A percentile compares a stretch with the other conserved stretches of the same genome.
phyloP scores from a whole-genome alignment of 768 basidiomycete species.

The Podaxis sp. region DNA sequence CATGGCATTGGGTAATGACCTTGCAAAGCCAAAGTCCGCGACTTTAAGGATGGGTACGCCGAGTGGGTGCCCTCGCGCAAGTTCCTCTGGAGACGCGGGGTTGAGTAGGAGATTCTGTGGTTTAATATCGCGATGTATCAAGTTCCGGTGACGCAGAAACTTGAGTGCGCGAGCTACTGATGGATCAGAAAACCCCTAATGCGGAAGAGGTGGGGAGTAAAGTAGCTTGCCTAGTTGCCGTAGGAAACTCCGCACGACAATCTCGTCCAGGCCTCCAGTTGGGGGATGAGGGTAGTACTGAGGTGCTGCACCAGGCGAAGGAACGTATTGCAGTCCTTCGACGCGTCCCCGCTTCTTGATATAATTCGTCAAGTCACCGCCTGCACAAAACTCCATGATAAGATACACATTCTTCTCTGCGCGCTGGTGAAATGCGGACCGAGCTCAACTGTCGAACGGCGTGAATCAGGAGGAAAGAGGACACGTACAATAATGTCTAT shows the following conservation, averaged over 20 bases:
- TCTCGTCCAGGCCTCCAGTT: constrained; percentile 87
- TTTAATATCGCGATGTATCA: constrained; percentile 97
- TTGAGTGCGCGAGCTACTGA: constrained; percentile 86
- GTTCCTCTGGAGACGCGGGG: constrained; percentile 75
- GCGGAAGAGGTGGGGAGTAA: not conserved
- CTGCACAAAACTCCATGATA: constrained; percentile 96
- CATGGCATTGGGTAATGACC: constrained; percentile 86
- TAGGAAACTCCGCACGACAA: constrained; percentile 88
- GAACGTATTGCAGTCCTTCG: constrained; percentile 81
- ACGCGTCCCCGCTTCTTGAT: constrained; percentile 97
- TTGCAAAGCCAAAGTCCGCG: constrained; percentile 97
- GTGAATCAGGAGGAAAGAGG: constrained; percentile 18
- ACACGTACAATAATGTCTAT: constrained; percentile 84
- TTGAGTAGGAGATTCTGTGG: constrained; percentile 95
- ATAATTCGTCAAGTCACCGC: constrained; percentile 94
- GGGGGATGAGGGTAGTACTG: constrained; percentile 92
- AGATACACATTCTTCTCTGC: constrained; percentile 85
- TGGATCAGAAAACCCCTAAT: not conserved
- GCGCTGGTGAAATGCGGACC: constrained; percentile 41
- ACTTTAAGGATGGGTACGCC: constrained; percentile 96
- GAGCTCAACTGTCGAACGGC: constrained; percentile 14
- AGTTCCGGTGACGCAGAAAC: constrained; percentile 83
- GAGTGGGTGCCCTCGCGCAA: constrained; percentile 84
- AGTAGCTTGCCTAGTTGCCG: constrained; percentile 73
- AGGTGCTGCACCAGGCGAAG: constrained; percentile 63